Base-by-base conservation (phyloP, 345 rosid species). In the Anastatica hierochuntica region DNA sequence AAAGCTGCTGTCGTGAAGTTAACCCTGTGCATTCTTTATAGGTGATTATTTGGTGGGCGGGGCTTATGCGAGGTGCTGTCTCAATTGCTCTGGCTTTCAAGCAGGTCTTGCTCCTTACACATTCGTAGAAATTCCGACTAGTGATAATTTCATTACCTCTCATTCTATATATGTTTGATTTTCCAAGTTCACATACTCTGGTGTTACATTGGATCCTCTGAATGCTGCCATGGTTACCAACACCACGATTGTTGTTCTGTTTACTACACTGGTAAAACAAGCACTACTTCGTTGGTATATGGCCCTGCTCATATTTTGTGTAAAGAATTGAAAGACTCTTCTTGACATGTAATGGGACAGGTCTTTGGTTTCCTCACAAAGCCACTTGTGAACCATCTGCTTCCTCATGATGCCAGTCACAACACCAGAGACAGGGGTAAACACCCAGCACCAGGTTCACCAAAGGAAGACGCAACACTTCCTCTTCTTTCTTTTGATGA, bases 31-130 rank as follows among this genome's bases (percentile, higher is more conserved):
- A 18, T 43, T 30, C 55, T 8, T 59, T 31, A n/a, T 54, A 90
- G 98, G 71, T 84, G 57, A 69, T 90, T 35, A 77, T 90, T 33
- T 90, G 98, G 89, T 90, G 98, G 96, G 96, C 96, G 3, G 94
- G 96, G 8, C 74, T 86, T 14, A 90, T 90, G 82, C 75, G 97
- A 66, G 97, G 97, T 0, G 95, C 95, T 9, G 95, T 86, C 33
- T 90, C 97, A 6, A 79, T 90, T 49, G 98, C 96, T 48, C 70
- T 86, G 62, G 96, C 96, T 70, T 86, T 84, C 66, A 80, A 86
- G 51, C 95, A 86, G 94, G 97, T 90, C 53, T 63, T 45, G 1
- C 59, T 57, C 49, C 16, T 49, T 34, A 3, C 50, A 16, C 10
- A 30, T 55, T 47, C 43, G 38, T 8, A 40, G 4, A 29, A 17